Conservation (phyloP, 352 stramenopile genomes). For the Phytophthora palmivora region DNA sequence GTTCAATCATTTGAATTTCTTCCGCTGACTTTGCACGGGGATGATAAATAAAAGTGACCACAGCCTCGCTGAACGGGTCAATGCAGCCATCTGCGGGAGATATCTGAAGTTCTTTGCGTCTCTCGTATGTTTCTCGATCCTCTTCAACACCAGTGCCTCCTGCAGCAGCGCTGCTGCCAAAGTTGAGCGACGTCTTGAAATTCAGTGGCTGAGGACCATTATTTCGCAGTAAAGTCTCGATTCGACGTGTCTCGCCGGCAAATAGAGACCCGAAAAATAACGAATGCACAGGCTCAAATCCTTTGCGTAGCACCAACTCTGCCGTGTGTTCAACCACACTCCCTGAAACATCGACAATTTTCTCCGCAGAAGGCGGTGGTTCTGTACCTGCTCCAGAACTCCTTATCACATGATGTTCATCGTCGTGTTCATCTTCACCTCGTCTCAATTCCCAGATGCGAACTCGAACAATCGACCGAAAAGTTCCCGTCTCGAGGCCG, state of each 20-base stretch:
- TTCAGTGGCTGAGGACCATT: slow-evolving; percentile 74
- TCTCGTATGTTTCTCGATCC: slow-evolving; percentile 71
- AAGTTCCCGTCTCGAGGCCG: slow-evolving; percentile 43
- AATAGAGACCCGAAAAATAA: slow-evolving; percentile 83
- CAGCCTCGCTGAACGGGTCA: slow-evolving; percentile 59
- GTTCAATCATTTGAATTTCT: slow-evolving; percentile 34
- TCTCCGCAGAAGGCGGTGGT: slow-evolving; percentile 38
- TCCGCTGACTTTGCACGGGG: slow-evolving; percentile 48
- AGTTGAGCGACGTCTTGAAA: slow-evolving; percentile 68
- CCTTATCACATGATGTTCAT: slow-evolving; percentile 6
- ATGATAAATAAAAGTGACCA: slow-evolving; percentile 60
- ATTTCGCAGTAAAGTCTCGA: slow-evolving; percentile 80
- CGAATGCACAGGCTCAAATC: slow-evolving; percentile 49
- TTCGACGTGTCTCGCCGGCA: slow-evolving; percentile 54
- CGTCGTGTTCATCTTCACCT: slow-evolving; percentile 24
- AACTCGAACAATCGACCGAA: slow-evolving; percentile 54
- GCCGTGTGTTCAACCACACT: slow-evolving; percentile 88
- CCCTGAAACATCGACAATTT: slow-evolving; percentile 83
- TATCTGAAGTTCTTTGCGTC: slow-evolving; percentile 74
- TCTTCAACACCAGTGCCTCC: slow-evolving; percentile 41
- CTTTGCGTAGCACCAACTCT: slow-evolving; percentile 70
- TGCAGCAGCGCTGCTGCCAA: slow-evolving; percentile 29
- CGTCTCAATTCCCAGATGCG: slow-evolving; percentile 41
- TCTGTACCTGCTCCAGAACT: background rate
- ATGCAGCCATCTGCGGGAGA: slow-evolving; percentile 61